Base-by-base conservation (phyloP, 2,329 filamentous ascomycete species). In the Aspergillus texensis region DNA sequence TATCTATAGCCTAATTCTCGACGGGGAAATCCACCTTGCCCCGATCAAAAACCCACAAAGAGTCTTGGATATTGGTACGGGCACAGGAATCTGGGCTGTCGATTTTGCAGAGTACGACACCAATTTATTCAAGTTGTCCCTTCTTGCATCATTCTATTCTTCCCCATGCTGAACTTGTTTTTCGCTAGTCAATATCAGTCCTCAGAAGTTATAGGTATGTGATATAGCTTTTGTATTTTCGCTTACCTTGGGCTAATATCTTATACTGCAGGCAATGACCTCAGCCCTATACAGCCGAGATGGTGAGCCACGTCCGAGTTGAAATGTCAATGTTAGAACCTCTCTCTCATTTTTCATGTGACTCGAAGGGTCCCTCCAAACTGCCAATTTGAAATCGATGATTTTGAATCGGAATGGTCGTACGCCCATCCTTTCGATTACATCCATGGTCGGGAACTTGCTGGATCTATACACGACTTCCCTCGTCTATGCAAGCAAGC, bases 351-450 rank as follows among this genome's bases (percentile, higher is more conserved):
- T 30, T 12, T 19, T n/a, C 6, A 30, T n/a, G 16, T 16, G 4
- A 32, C 32, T 53, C 10, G 10, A 21, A 72, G 70, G 68, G 64
- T 71, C 39, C 69, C 72, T 4, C 70, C 70, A 11, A 74, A 74
- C 48, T 65, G 64, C 56, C 57, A 59, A 30, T 74, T 73, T 48
- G 66, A 68, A 43, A 62, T 73, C 34, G 71, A 74, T 53, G 71
- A 72, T 53, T 67, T 68, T 36, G 71, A 73, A 63, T 43, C 65
- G 5, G 54, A 67, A 9, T 72, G 70, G 71, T 46, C 46, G 6
- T 72, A 64, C 56, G 43, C 41, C 4, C 50, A 62, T 16, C 43
- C 58, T 9, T 74, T 74, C 46, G 70, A 74, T 36, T 71, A 66
- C 36, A 70, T 74, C 56, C 69, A 74, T 46, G 62, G 54, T n/a